Evolutionary conservation across 2,329 filamentous ascomycete species (phyloP).

Genomic region (Pseudogymnoascus sp.): DNA sequence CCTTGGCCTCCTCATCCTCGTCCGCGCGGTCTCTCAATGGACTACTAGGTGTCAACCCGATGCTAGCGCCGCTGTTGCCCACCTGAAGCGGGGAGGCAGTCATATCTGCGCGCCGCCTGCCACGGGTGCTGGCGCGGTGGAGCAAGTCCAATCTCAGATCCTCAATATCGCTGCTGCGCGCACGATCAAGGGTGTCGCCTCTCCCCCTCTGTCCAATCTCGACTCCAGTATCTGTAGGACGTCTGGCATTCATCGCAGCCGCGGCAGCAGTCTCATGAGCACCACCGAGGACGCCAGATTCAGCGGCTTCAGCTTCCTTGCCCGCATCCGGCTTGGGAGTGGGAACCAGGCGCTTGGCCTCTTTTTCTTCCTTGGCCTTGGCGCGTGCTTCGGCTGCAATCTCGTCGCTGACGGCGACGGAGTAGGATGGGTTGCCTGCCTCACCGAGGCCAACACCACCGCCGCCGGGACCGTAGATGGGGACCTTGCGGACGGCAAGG

Average conservation of each 20-base stretch:
- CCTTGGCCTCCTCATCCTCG: neutral
- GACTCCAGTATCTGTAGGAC: slow-evolving; percentile 27
- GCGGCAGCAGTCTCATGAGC: slow-evolving; percentile 34
- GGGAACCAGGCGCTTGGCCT: slow-evolving; percentile 59
- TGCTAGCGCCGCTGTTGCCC: neutral
- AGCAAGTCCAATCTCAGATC: slow-evolving; percentile 20
- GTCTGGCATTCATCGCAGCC: slow-evolving; percentile 22
- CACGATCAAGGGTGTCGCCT: slow-evolving; percentile 12
- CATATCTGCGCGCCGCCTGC: slow-evolving; percentile 16
- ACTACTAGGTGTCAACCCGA: neutral
- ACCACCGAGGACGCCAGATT: slow-evolving; percentile 22
- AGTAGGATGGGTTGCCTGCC: slow-evolving; percentile 71
- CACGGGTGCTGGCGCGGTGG: slow-evolving; percentile 25
- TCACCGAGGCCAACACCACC: slow-evolving; percentile 54
- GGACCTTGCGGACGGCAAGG: slow-evolving; percentile 75
- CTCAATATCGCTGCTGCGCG: slow-evolving; percentile 21
- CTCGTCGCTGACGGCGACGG: slow-evolving; percentile 64
- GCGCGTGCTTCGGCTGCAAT: slow-evolving; percentile 58
- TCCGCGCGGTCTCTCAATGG: neutral
- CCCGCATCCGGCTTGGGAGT: slow-evolving; percentile 9
- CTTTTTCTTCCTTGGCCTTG: slow-evolving; percentile 50
- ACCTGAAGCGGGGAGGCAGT: slow-evolving; percentile 16
- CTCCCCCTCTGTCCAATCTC: slow-evolving; percentile 16
- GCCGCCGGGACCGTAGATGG: slow-evolving; percentile 74
- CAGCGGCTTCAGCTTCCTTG: slow-evolving; percentile 6